Conservation (phyloP, 192 early-diverging fungal species). For the Coemansia javaensis region DNA sequence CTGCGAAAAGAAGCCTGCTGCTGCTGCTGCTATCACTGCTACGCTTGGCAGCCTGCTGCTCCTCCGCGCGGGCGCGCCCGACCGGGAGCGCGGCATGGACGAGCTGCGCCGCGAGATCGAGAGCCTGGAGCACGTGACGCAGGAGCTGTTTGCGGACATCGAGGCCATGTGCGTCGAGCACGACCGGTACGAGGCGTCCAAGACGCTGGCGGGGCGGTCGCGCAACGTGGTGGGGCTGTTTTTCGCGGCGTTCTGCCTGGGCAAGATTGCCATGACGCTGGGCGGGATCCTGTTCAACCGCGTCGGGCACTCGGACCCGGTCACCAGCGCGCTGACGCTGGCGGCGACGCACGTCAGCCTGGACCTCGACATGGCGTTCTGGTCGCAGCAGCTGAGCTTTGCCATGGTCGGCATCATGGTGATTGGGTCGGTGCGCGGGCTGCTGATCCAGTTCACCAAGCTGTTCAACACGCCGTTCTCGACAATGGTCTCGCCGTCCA, state of each 20-base stretch:
- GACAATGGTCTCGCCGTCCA: slow-evolving; percentile 65
- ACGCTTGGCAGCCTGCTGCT: slow-evolving; percentile 25
- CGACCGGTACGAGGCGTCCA: slow-evolving; percentile 55
- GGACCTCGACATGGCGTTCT: slow-evolving; percentile 71
- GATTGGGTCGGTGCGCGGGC: slow-evolving; percentile 78
- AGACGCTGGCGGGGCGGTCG: slow-evolving; percentile 73
- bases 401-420: slow-evolving; percentile 89
- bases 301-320: slow-evolving; percentile 72
- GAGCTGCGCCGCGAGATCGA: slow-evolving; percentile 45
- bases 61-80: slow-evolving; percentile 13
- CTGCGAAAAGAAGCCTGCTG: slow-evolving; percentile 65
- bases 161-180: slow-evolving; percentile 78
- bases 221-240: slow-evolving; percentile 78
- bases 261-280: slow-evolving; percentile 78
- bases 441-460: slow-evolving; percentile 79
- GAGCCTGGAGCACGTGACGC: slow-evolving; percentile 57
- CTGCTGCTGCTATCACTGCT: slow-evolving; percentile 31
- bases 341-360: slow-evolving; percentile 61
- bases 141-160: slow-evolving; percentile 71
- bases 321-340: slow-evolving; percentile 72
- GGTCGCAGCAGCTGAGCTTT: slow-evolving; percentile 91
- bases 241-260: slow-evolving; percentile 87
- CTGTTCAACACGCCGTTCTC: slow-evolving; percentile 65
- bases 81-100: slow-evolving; percentile 13
- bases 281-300: slow-evolving; percentile 75